These are phyloP conservation scores for Globisporangium cederbergense DNA, from an alignment of 352 stramenopile genomes.

Conservation along the genomic window DNA sequence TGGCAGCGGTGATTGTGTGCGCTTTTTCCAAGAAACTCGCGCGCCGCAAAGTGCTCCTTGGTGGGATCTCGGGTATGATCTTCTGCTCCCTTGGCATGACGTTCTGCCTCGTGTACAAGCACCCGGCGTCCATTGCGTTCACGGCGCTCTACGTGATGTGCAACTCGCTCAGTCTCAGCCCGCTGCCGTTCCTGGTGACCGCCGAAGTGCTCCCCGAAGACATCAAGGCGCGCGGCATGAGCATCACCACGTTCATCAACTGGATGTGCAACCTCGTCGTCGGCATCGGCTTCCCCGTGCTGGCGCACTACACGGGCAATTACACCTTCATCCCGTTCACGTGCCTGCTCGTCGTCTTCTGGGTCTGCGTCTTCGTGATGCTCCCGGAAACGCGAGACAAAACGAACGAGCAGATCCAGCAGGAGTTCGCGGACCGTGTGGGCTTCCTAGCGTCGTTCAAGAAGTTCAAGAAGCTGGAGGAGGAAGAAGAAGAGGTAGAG, in stretches of 20 bases:
- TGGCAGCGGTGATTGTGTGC: constrained; percentile 25
- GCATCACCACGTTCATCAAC: constrained; percentile 36
- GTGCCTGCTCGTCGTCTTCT: constrained; percentile 28
- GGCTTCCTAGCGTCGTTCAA: constrained; percentile 30
- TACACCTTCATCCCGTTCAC: constrained; percentile 42
- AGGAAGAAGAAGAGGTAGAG: constrained; percentile 5
- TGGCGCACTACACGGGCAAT: constrained; percentile 27
- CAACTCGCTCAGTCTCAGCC: constrained; percentile 38
- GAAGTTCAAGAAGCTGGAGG: constrained; percentile 26
- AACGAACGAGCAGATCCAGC: constrained; percentile 40
- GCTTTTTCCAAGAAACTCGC: constrained; percentile 31
- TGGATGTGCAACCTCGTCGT: constrained; percentile 38
- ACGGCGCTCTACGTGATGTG: constrained; percentile 31
- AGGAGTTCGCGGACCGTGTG: constrained; percentile 26
- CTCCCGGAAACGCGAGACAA: constrained; percentile 37
- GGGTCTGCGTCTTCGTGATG: constrained; percentile 32
- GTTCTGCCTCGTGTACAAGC: constrained; percentile 27
- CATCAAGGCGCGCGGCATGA: constrained; percentile 33
- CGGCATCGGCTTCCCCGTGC: constrained; percentile 27
- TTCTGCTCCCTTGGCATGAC: constrained; percentile 33
- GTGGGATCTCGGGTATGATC: constrained; percentile 32
- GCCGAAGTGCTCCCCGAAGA: constrained; percentile 40
- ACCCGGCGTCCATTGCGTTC: constrained; percentile 21
- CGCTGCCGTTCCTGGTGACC: constrained; percentile 35
- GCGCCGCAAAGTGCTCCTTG: constrained; percentile 24